Conservation (phyloP, 805 yeast species). For the Candida ficus region DNA sequence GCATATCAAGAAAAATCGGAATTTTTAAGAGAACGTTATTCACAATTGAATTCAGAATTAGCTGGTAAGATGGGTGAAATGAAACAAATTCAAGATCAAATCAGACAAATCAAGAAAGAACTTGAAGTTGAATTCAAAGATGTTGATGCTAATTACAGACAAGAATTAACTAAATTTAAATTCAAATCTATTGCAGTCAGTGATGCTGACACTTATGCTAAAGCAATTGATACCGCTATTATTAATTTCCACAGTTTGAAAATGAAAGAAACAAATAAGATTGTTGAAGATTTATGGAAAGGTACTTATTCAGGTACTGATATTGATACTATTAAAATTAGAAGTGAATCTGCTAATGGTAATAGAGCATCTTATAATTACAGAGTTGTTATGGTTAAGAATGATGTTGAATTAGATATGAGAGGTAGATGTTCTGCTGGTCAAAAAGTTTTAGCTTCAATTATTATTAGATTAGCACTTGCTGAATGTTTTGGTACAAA, state of each 20-base stretch:
- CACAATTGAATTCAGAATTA: slow-evolving; percentile 54
- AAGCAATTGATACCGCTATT: slow-evolving; percentile 86
- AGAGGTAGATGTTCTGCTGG: slow-evolving; percentile 98
- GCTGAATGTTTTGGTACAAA: slow-evolving; percentile 94
- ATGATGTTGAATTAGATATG: slow-evolving; percentile 92
- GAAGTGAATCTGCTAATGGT: slow-evolving; percentile 50
- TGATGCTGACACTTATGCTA: slow-evolving; percentile 76
- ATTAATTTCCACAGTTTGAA: slow-evolving; percentile 88
- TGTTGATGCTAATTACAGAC: slow-evolving; percentile 56
- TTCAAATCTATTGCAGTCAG: slow-evolving; percentile 71
- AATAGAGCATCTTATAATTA: slow-evolving; percentile 76
- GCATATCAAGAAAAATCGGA: slow-evolving; percentile 56
- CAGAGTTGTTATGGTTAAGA: slow-evolving; percentile 91
- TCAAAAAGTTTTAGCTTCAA: slow-evolving; percentile 89
- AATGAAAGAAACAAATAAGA: slow-evolving; percentile 88
- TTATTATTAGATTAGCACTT: slow-evolving; percentile 82
- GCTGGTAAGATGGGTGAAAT: slow-evolving; percentile 84
- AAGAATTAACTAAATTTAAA: slow-evolving; percentile 71
- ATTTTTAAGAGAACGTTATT: slow-evolving; percentile 42
- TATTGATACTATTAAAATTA: slow-evolving; percentile 82
- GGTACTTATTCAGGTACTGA: slow-evolving; percentile 93
- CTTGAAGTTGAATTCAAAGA: slow-evolving; percentile 65
- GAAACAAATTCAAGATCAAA: slow-evolving; percentile 74
- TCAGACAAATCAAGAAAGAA: slow-evolving; percentile 49
- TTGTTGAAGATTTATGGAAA: slow-evolving; percentile 90